Conservation (phyloP, 768 basidiomycete species). For the Tephrocybe sp. region DNA sequence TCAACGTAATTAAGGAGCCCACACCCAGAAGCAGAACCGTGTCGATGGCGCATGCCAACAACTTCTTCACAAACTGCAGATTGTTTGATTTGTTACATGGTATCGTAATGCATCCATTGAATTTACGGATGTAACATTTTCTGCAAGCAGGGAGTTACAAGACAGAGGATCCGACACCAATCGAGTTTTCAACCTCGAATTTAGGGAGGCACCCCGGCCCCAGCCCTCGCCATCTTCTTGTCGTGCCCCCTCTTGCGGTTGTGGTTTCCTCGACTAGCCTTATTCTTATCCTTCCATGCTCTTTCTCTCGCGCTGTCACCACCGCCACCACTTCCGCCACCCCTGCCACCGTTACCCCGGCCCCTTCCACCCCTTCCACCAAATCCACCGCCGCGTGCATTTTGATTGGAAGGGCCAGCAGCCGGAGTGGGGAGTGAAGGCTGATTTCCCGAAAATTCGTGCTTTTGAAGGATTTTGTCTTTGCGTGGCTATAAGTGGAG, state of each 20-base stretch:
- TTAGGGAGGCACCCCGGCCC: conserved; percentile 32
- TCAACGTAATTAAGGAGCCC: too few species aligned
- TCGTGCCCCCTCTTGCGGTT: conserved; percentile 83
- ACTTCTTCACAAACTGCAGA: too few species aligned
- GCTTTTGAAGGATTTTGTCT: conserved; percentile 69
- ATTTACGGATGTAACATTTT: too few species aligned
- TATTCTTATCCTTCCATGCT: conserved; percentile 75
- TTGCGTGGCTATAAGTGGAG: conserved; percentile 55
- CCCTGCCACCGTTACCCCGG: conserved; percentile 31
- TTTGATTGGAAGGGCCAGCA: conserved; percentile 13
- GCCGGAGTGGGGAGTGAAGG: conserved; percentile 12
- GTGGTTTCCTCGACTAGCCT: conserved; percentile 69
- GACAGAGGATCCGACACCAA: too few species aligned
- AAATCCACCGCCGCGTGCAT: conserved; percentile 39
- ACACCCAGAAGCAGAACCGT: too few species aligned
- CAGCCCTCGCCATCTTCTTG: conserved; percentile 78
- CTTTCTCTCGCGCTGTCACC: conserved; percentile 48
- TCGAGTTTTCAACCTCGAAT: too few species aligned
- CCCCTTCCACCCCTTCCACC: conserved; percentile 39
- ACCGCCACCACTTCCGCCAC: conserved; percentile 36
- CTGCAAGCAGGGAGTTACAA: too few species aligned
- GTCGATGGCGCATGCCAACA: too few species aligned
- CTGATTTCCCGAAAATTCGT: conserved; percentile 75
- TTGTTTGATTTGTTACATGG: too few species aligned
- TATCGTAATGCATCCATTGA: too few species aligned